Evolutionary conservation across 2,329 filamentous ascomycete species (phyloP).

Genomic region (Cordyceps javanica): DNA sequence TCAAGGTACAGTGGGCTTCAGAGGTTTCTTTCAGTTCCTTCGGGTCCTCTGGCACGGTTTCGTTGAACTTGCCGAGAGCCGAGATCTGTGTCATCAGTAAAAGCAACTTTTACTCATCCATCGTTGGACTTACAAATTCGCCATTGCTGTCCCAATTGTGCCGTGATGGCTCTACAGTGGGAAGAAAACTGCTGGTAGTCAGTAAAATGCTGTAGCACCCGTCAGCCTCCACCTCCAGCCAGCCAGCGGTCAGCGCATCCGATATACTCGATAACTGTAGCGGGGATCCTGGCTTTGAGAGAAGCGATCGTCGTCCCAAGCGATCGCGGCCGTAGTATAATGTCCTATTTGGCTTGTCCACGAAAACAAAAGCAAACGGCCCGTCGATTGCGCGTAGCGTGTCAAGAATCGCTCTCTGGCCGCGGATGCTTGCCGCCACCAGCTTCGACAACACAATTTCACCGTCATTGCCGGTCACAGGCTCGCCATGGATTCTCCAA

Average conservation of each 20-base stretch:
- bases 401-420: slow-evolving; percentile 36
- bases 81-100: slow-evolving; percentile 33
- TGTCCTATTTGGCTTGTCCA: slow-evolving; percentile 54
- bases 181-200: slow-evolving; percentile 12
- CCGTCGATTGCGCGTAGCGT: slow-evolving; percentile 62
- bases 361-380: slow-evolving; percentile 86
- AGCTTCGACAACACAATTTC: slow-evolving; percentile 60
- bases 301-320: slow-evolving; percentile 77
- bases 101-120: slow-evolving; percentile 1
- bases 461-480: slow-evolving; percentile 73
- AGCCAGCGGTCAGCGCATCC: slow-evolving; percentile 45
- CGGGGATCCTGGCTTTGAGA: slow-evolving; percentile 45
- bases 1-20: slow-evolving; percentile 46
- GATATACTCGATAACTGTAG: slow-evolving; percentile 68
- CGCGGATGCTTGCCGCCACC: slow-evolving; percentile 31
- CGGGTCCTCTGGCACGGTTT: slow-evolving; percentile 31
- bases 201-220: slow-evolving; percentile 69
- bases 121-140: slow-evolving; percentile 38
- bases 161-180: slow-evolving; percentile 17
- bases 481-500: slow-evolving; percentile 62
- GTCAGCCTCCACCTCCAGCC: slow-evolving; percentile 78
- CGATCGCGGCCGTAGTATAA: slow-evolving; percentile 84
- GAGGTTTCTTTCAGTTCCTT: slow-evolving; percentile 27
- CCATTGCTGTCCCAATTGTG: slow-evolving; percentile 28
- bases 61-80: slow-evolving; percentile 49